phyloP scores from a whole-genome alignment of 257 asterid species.

The Solanum pennellii region DNA sequence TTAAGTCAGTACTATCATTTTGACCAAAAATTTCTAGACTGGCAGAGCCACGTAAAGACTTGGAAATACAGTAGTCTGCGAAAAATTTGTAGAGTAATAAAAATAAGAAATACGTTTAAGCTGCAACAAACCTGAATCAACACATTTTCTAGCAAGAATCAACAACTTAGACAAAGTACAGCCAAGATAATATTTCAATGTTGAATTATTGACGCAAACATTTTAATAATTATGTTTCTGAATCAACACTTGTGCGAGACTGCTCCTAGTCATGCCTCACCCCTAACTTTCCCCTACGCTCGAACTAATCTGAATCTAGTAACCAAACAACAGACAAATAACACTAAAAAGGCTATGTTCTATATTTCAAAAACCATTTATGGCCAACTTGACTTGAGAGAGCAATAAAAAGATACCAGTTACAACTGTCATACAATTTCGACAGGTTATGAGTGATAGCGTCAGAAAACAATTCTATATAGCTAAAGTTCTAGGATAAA shows the following conservation, averaged over 20 bases:
- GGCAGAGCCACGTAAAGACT: neutral
- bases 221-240: neutral
- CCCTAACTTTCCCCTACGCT: neutral
- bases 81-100: neutral
- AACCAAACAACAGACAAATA: neutral
- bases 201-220: neutral
- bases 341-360: neutral
- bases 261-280: neutral
- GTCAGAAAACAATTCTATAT: neutral
- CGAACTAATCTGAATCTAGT: neutral
- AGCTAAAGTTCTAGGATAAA: neutral
- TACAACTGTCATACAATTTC: neutral
- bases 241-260: neutral
- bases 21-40: neutral
- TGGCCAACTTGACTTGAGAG: neutral
- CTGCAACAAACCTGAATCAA: neutral
- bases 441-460: neutral
- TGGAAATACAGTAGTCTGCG: neutral
- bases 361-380: neutral
- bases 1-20: constrained; percentile 7
- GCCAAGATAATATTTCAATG: neutral
- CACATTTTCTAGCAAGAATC: neutral
- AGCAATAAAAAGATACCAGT: neutral
- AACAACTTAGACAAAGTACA: neutral
- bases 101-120: neutral